These are phyloP conservation scores for Globisporangium spiculum DNA, from an alignment of 352 stramenopile genomes.

Conservation along the genomic window DNA sequence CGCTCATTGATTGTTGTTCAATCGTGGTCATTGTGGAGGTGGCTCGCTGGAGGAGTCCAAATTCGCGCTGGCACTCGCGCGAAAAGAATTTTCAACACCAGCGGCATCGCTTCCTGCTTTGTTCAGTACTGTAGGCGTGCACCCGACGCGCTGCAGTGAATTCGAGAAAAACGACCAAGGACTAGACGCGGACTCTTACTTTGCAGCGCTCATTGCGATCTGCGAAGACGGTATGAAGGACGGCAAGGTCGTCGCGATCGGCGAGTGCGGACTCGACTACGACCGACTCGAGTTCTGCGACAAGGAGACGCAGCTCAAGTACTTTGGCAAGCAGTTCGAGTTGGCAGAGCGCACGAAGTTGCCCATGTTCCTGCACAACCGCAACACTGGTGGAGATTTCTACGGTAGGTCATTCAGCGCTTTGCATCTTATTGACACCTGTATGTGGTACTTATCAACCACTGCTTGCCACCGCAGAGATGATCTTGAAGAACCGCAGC, in stretches of 20 bases:
- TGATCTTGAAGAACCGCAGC: conserved; percentile 64
- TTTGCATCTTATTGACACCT: not conserved
- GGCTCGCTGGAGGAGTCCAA: conserved; percentile 45
- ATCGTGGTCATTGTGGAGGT: conserved; percentile 5
- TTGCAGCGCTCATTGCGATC: conserved; percentile 49
- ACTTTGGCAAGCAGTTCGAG: conserved; percentile 94
- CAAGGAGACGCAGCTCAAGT: conserved; percentile 88
- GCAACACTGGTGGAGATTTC: conserved; percentile 93
- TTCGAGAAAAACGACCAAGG: conserved; percentile 61
- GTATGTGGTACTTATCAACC: not conserved
- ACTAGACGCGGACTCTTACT: conserved; percentile 58
- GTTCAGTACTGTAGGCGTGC: conserved; percentile 78
- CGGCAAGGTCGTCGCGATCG: conserved; percentile 89
- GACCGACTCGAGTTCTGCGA: conserved; percentile 95
- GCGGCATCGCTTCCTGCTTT: conserved; percentile 28
- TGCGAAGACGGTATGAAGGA: conserved; percentile 54
- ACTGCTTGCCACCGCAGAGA: conserved; percentile 27
- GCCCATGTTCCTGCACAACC: conserved; percentile 97
- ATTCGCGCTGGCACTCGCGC: conserved; percentile 33
- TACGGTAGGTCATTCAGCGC: conserved; percentile 37
- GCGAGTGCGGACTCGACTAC: conserved; percentile 97
- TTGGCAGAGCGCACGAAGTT: conserved; percentile 78
- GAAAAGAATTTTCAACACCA: conserved; percentile 3
- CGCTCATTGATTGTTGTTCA: not conserved
- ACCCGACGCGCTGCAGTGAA: conserved; percentile 93